Evolutionary conservation across 768 basidiomycete genomes (phyloP), one percentile per base, ranked within the genome.

Genomic region (Terana coerulea): DNA sequence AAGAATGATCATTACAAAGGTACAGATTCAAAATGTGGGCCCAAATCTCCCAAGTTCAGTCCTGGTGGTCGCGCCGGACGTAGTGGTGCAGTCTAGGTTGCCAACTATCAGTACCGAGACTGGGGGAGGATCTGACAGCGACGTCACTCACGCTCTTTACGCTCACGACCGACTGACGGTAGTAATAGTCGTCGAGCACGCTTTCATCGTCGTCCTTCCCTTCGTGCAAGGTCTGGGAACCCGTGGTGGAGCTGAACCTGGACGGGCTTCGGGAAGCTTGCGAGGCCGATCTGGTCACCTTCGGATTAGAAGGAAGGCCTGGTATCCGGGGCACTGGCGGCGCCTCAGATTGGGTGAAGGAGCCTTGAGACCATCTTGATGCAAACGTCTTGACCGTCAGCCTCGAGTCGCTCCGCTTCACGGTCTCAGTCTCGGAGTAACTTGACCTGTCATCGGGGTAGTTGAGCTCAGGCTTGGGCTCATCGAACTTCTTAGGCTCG

Each of bases 321-420:
- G 25, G 44, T 15, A 35, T 24, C 3, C 10, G 36, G 15, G 37
- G 52, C 45, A 47, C 35, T 3, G 46, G 37, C 19, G 46, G 50
- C 24, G 19, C 11, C n/a, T 29, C 40, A 22, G 37, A 21, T 1
- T 19, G 19, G 21, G 34, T 14, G 34, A 39, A 50, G 12, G 53
- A 54, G 11, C 28, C 40, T 31, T 54, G 53, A 7, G 53, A 54
- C 53, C 53, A 54, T 14, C 53, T 37, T n/a, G 53, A 54, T 41
- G 26, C 31, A 22, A 47, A 37, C 10, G 46, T 33, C 30, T 48
- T 53, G 8, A 40, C 31, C 22, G 53, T 54, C n/a, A 22, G 44
- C 42, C 39, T 43, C 2, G 40, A 49, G 7, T 17, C 37, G 41
- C 42, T 54, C 14, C 53, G 29, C 26, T 44, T 34, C n/a, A 51